Conservation (phyloP, 352 stramenopile genomes). For the Plasmopara halstedii region DNA sequence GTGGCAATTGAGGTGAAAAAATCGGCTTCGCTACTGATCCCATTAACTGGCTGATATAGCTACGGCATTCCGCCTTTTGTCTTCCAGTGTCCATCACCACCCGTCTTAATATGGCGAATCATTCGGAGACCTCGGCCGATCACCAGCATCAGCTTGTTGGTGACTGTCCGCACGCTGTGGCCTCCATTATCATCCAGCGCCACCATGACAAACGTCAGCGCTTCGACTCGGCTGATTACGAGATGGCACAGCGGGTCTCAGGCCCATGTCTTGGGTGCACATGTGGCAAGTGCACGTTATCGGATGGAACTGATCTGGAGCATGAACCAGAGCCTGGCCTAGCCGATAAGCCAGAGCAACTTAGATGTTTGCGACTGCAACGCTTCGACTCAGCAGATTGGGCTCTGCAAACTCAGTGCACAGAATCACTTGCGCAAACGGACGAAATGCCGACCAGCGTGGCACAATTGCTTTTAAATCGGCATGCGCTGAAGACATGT, state of each 20-base stretch:
- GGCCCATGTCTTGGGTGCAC: conserved; percentile 19
- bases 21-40: neutral
- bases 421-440: conserved; percentile 6
- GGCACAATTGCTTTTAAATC: conserved; percentile 51
- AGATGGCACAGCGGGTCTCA: conserved; percentile 30
- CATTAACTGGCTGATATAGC: conserved; percentile 2
- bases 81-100: conserved; percentile 1
- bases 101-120: conserved; percentile 8
- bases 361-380: conserved; percentile 49
- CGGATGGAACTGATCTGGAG: conserved; percentile 25
- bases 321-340: conserved; percentile 30
- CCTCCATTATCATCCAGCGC: conserved; percentile 42
- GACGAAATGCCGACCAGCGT: conserved; percentile 16
- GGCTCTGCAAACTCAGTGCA: conserved; percentile 32
- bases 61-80: conserved; percentile 17
- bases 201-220: conserved; percentile 46
- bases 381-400: conserved; percentile 74
- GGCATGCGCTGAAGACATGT: conserved; percentile 47
- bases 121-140: conserved; percentile 7
- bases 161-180: conserved; percentile 23
- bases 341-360: conserved; percentile 24
- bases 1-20: conserved; percentile 6
- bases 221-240: conserved; percentile 71
- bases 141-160: conserved; percentile 10
- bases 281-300: conserved; percentile 12